Evolutionary conservation across 345 rosid species (phyloP).

Genomic region (Firmiana major): DNA sequence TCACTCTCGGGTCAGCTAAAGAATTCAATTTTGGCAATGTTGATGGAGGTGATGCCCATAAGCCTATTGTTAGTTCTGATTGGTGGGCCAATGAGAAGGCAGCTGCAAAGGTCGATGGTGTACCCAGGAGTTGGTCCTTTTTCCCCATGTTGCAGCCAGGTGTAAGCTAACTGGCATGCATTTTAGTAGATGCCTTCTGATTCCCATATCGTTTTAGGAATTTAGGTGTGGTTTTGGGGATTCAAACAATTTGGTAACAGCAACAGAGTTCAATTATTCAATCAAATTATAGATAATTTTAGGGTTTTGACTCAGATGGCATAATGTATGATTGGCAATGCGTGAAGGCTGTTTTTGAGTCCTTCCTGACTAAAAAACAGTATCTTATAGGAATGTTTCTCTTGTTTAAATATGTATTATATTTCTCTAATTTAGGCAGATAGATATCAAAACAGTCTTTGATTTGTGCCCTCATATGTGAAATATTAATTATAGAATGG

Average conservation of each 20-base stretch:
- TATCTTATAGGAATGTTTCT: constrained; percentile 12
- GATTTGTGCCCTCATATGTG: constrained; percentile 22
- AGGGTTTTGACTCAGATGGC: constrained; percentile 15
- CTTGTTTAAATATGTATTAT: constrained; percentile 18
- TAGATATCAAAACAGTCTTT: constrained; percentile 4
- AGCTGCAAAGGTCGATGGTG: constrained; percentile 36
- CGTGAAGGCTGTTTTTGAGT: constrained; percentile 46
- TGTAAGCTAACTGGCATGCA: constrained; percentile 42
- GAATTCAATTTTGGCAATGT: constrained; percentile 67
- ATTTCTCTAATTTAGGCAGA: constrained; percentile 12
- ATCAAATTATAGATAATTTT: constrained; percentile 13
- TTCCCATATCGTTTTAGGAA: constrained; percentile 7
- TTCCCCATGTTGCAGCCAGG: constrained; percentile 74
- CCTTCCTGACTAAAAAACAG: constrained; percentile 37
- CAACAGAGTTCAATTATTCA: not conserved
- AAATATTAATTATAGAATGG: constrained; percentile 20
- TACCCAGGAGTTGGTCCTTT: constrained; percentile 67
- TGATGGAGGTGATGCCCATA: constrained; percentile 46
- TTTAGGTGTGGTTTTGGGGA: not conserved
- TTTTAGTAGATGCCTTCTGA: not conserved
- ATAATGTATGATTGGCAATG: constrained; percentile 12
- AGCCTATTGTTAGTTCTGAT: constrained; percentile 31
- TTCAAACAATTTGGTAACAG: constrained; percentile 12
- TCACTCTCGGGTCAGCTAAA: constrained; percentile 52
- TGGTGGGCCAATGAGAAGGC: constrained; percentile 58